Conservation (phyloP, 2,329 filamentous ascomycete species). For the Microcyclospora tardicrescens region DNA sequence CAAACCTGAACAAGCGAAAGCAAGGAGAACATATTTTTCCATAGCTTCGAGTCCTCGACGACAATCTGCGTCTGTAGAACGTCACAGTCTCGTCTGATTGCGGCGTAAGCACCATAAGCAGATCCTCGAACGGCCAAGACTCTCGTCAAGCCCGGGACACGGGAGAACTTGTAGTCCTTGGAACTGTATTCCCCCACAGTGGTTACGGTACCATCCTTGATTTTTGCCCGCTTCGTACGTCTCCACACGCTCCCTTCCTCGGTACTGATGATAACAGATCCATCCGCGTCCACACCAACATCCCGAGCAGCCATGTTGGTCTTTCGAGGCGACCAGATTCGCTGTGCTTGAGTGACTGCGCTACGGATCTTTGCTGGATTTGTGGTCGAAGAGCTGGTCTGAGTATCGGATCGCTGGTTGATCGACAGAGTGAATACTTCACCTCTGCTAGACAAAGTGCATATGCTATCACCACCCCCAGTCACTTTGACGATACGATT, state of each 20-base stretch:
- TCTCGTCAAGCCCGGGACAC: slow-evolving; percentile 75
- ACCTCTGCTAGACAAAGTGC: slow-evolving; percentile 68
- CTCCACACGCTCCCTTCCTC: slow-evolving; percentile 88
- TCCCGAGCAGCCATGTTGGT: slow-evolving; percentile 73
- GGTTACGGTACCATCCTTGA: slow-evolving; percentile 50
- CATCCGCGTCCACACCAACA: slow-evolving; percentile 79
- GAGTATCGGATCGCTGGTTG: slow-evolving; percentile 52
- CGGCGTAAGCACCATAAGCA: slow-evolving; percentile 78
- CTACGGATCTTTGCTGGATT: slow-evolving; percentile 84
- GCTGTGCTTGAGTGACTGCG: slow-evolving; percentile 62
- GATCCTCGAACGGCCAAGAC: slow-evolving; percentile 78
- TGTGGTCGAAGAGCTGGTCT: slow-evolving; percentile 60
- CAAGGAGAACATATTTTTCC: slow-evolving; percentile 59
- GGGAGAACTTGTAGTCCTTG: slow-evolving; percentile 91
- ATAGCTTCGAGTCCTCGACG: slow-evolving; percentile 54
- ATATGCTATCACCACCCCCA: slow-evolving; percentile 82
- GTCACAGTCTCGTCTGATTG: slow-evolving; percentile 71
- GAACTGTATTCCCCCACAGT: slow-evolving; percentile 45
- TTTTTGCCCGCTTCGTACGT: slow-evolving; percentile 67
- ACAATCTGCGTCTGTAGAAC: slow-evolving; percentile 61
- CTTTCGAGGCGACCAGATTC: slow-evolving; percentile 82
- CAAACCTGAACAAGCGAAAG: slow-evolving; percentile 52
- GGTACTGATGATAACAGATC: slow-evolving; percentile 87
- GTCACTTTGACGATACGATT: slow-evolving; percentile 65
- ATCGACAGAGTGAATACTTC: slow-evolving; percentile 80